phyloP scores from a whole-genome alignment of 164 flowering plant species.

The Buxus sempervirens region DNA sequence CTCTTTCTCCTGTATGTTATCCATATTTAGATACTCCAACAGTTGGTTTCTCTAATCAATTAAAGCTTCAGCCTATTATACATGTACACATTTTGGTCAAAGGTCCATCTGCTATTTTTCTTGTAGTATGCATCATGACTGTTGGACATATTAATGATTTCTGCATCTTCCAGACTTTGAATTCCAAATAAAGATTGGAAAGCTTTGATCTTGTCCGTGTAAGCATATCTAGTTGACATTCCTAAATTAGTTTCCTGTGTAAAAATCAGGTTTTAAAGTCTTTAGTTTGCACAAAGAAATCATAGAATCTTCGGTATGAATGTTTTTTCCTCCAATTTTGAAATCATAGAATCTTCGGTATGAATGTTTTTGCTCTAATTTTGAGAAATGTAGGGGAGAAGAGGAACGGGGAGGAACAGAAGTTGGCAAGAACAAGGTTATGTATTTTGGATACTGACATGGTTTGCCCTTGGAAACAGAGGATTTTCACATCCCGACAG shows the following conservation, averaged over 20 bases:
- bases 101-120: neutral
- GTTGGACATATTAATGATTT: neutral
- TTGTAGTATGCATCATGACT: neutral
- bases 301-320: neutral
- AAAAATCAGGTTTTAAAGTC: neutral
- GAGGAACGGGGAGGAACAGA: no score
- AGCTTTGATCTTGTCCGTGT: neutral
- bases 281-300: neutral
- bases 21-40: neutral
- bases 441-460: no score
- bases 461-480: no score
- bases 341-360: neutral
- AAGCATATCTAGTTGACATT: neutral
- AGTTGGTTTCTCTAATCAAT: neutral
- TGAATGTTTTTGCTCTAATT: neutral
- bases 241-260: neutral
- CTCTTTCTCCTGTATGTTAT: neutral
- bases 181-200: neutral
- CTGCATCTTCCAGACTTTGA: neutral
- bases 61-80: neutral
- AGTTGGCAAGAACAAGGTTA: no score
- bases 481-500: no score
- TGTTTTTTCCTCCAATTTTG: neutral
- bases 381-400: no score
- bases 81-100: neutral